A percentile compares a stretch with the other conserved stretches of the same genome.
Evolutionary conservation across 495 filamentous ascomycete species (phyloP).

Genomic region (Neurospora hispaniola): DNA sequence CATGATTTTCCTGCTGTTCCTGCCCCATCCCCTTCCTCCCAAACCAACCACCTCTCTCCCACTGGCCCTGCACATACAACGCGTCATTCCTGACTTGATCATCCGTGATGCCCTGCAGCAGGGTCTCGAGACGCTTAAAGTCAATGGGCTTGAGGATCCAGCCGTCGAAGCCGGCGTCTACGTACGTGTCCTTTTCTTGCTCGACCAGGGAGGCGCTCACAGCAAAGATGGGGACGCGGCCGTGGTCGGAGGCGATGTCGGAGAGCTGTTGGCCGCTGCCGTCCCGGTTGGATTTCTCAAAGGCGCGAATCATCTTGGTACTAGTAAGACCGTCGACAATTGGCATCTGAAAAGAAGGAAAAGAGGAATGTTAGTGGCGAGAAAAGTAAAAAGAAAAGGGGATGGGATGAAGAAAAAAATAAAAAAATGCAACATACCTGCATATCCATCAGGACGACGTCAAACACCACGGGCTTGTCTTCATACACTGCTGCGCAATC

Average conservation of each 20-base stretch:
- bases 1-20: not conserved
- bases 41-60: conserved; percentile 72
- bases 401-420: not conserved
- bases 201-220: conserved; percentile 47
- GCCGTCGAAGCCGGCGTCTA: conserved; percentile 78
- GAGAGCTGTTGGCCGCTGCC: conserved; percentile 28
- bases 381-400: not conserved
- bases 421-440: conserved; percentile 52
- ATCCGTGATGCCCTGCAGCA: conserved; percentile 49
- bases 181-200: conserved; percentile 55
- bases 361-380: not conserved
- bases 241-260: conserved; percentile 32
- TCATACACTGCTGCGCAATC: conserved; percentile 66
- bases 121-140: conserved; percentile 53
- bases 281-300: conserved; percentile 40
- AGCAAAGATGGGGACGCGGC: conserved; percentile 72
- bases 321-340: conserved; percentile 82
- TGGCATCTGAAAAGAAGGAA: conserved; percentile 60
- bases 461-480: conserved; percentile 49
- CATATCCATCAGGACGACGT: conserved; percentile 95
- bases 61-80: conserved; percentile 51
- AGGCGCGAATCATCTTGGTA: conserved; percentile 69
- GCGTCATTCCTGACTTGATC: conserved; percentile 32
- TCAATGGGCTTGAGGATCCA: conserved; percentile 77
- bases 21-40: not conserved